Base-by-base conservation (phyloP, 257 asterid species). In the Salvia hispanica region DNA sequence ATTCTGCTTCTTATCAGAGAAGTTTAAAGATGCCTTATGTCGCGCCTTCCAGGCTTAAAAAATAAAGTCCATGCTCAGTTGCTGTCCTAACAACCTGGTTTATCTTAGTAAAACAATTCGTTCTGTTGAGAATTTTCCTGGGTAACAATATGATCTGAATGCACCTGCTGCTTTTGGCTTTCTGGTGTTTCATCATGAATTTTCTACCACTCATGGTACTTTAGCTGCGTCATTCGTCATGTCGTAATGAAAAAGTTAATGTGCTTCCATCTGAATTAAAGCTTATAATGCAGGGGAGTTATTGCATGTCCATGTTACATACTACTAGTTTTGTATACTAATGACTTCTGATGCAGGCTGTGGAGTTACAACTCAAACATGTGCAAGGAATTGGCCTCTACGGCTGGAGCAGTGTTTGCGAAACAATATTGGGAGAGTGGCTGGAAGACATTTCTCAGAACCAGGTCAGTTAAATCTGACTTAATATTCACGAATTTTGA, bases 391-490 rank as follows among this genome's bases (percentile, higher is more conserved):
- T 71, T 75, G 99, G 99, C 56, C 82, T 82, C 75, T 94, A 88
- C 72, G 99, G 99, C 54, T 94, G 96, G 99, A 69, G 81, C 69
- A 76, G 82, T 79, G 86, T 91, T 52, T 80, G 85, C 69, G 98
- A 94, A 83, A 81, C 88, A 11, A 75, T 86, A 71, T 65, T 94
- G 64, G 97, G 96, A 69, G 99, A 89, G 75, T 94, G 99, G 99
- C 78, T 94, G 80, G 97, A 88, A 81, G 99, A 94, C 69, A 91
- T 94, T 77, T 94, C 99, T 65, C 88, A 85, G 75, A 94, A 91
- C 73, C 99, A 94, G 97, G 99, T 94, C 53, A 14, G 58, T 13
- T 50, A 4, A 56, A 58, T 64, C 16, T 72, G 60, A 66, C 55
- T 21, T 56, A 57, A 52, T 16, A 67, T 61, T 60, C 52, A 43